These are phyloP conservation scores for Beauveria caledonica DNA, from an alignment of 2,329 filamentous ascomycete genomes.

Conservation along the genomic window DNA sequence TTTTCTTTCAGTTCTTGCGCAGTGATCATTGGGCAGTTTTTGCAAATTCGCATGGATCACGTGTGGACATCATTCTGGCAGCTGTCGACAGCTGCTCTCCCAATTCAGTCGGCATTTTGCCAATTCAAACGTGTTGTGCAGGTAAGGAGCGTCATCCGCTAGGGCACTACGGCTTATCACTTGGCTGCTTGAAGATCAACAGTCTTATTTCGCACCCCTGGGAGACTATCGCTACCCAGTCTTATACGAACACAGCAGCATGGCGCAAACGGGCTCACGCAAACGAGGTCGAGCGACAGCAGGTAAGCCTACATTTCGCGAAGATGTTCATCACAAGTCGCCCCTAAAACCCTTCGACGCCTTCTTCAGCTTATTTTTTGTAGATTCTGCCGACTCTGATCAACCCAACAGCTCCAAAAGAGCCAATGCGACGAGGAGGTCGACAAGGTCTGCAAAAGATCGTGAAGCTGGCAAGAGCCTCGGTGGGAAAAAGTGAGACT, in stretches of 20 bases:
- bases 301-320: background rate
- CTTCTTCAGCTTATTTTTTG: background rate
- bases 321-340: background rate
- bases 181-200: background rate
- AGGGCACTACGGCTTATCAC: too few relatives aligned
- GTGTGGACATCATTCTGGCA: background rate
- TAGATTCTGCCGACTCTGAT: background rate
- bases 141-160: background rate
- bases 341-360: too few relatives aligned
- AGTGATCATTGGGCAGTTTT: background rate
- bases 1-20: background rate
- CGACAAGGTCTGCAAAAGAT: background rate
- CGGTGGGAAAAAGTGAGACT: background rate
- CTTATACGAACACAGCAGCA: background rate
- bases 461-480: too few relatives aligned
- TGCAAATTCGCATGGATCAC: background rate
- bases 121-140: background rate
- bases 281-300: constrained; percentile 6
- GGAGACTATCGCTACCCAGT: background rate
- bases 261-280: constrained; percentile 7
- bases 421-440: background rate
- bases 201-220: background rate
- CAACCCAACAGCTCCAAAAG: background rate
- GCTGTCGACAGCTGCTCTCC: background rate
- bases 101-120: background rate